phyloP scores from a whole-genome alignment of 257 asterid genomes.

The Primulina tabacum region DNA sequence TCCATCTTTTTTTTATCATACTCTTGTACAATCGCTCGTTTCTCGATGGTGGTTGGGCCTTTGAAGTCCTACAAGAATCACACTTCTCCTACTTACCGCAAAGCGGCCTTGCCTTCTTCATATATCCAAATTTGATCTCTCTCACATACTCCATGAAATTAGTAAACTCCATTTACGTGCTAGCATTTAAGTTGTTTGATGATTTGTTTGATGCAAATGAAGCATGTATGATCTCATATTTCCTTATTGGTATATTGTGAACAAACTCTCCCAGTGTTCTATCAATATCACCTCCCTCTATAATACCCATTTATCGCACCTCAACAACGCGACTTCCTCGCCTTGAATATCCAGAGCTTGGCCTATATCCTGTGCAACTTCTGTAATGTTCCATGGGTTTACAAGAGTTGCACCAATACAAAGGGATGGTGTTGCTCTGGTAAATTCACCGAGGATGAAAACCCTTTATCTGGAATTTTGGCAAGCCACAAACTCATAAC shows the following conservation, averaged over 20 bases:
- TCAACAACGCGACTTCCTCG: slow-evolving; percentile 90
- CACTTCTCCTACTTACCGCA: no score
- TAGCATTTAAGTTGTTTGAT: no score
- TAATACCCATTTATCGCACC: slow-evolving; percentile 94
- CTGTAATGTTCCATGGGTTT: slow-evolving; percentile 97
- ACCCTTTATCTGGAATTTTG: slow-evolving; percentile 88
- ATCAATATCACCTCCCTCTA: slow-evolving; percentile 95
- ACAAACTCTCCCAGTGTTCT: slow-evolving; percentile 91
- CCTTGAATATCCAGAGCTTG: slow-evolving; percentile 80
- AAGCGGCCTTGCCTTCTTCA: no score
- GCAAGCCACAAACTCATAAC: slow-evolving; percentile 99
- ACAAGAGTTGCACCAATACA: slow-evolving; percentile 99
- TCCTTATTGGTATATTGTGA: not conserved
- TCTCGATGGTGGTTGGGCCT: no score
- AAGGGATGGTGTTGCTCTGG: slow-evolving; percentile 98
- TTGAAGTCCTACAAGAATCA: no score
- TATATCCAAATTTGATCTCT: no score
- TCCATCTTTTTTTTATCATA: no score
- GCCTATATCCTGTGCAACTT: slow-evolving; percentile 54
- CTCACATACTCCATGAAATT: slow-evolving; percentile 3
- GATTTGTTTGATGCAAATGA: no score
- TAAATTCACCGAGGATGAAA: slow-evolving; percentile 93
- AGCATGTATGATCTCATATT: no score
- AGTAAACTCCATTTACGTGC: no score
- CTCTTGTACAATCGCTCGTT: no score